phyloP scores from a whole-genome alignment of 495 filamentous ascomycete species.

The Bacidia rubella region DNA sequence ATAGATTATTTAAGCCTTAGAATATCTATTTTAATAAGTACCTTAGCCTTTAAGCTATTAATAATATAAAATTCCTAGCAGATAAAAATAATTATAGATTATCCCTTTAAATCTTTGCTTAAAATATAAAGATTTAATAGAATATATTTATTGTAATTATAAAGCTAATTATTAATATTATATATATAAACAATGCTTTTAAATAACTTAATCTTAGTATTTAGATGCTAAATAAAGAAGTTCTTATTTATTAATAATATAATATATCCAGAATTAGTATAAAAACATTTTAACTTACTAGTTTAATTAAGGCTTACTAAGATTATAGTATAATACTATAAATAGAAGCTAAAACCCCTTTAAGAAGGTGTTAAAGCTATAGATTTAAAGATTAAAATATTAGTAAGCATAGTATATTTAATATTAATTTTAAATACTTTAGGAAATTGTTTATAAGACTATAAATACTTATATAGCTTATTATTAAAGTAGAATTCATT shows the following conservation, averaged over 20 bases:
- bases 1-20: not conserved
- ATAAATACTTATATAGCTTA: too few species aligned
- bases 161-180: not conserved
- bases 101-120: not conserved
- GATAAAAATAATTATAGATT: not conserved
- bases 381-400: not conserved
- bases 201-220: not conserved
- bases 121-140: constrained; percentile 2
- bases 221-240: not conserved
- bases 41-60: not conserved
- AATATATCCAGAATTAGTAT: not conserved
- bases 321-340: constrained; percentile 1
- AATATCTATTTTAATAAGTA: not conserved
- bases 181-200: not conserved
- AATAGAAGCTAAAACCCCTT: not conserved
- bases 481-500: too few species aligned
- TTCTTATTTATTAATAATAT: not conserved
- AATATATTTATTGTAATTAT: not conserved
- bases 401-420: too few species aligned
- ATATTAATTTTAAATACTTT: too few species aligned
- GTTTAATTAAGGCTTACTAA: not conserved
- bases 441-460: too few species aligned
- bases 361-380: not conserved
- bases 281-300: not conserved
- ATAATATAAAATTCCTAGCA: not conserved